These are phyloP conservation scores for Inga oerstediana DNA, from an alignment of 306 rosid species.

Conservation along the genomic window DNA sequence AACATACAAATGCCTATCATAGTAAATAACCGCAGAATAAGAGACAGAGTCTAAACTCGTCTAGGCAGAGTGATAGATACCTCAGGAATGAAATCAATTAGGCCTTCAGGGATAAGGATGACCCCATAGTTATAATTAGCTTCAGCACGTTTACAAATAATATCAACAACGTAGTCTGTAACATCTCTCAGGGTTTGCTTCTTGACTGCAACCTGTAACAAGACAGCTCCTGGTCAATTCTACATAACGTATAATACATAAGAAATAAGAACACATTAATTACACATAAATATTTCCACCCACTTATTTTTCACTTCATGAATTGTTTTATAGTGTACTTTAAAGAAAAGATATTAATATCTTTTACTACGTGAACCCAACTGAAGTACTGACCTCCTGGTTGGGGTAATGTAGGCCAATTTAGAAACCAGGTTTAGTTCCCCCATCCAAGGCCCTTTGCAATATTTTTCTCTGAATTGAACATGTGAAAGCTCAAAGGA, in stretches of 20 bases:
- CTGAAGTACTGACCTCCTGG: not conserved
- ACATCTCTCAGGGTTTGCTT: constrained; percentile 92
- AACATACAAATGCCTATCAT: constrained; percentile 12
- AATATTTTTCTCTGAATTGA: not conserved
- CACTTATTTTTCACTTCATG: not conserved
- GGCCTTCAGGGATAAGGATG: constrained; percentile 96
- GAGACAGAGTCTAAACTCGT: not conserved
- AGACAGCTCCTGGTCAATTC: constrained; percentile 32
- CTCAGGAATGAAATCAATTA: constrained; percentile 99
- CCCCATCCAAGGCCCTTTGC: not conserved
- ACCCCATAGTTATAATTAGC: constrained; percentile 92
- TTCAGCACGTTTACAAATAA: constrained; percentile 79
- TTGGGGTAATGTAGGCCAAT: not conserved
- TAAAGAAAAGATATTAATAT: not conserved
- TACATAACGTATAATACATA: not conserved
- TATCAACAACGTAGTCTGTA: constrained; percentile 84
- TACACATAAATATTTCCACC: not conserved
- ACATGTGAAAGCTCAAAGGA: not conserved
- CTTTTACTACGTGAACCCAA: not conserved
- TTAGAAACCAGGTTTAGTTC: not conserved
- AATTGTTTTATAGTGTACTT: not conserved
- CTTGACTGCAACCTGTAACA: constrained; percentile 84
- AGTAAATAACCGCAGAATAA: not conserved
- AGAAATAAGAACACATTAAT: not conserved
- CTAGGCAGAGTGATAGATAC: constrained; percentile 45